Evolutionary conservation across 805 yeast species (phyloP), one percentile per base, ranked within the genome.

Genomic region (Cyberlindnera euphorbiae): DNA sequence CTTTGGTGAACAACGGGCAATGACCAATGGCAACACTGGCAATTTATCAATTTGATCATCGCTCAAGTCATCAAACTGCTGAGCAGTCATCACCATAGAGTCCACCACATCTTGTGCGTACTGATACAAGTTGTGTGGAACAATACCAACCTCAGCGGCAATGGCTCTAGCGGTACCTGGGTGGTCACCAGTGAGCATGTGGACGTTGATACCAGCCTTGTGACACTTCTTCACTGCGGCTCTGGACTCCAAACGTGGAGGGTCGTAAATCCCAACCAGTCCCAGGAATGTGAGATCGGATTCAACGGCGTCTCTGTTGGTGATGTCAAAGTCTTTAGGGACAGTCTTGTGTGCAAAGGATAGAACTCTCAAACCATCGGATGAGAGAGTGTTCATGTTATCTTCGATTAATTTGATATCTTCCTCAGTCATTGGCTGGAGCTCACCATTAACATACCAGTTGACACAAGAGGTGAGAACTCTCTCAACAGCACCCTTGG

Each of bases 1-100:
- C 55, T 78, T 81, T 3, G 90, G 93, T 5, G 90, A 83, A 62
- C 90, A 83, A 44, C 93, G 67, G 4, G 93, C 93, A 60, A 83
- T 77, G 19, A 82, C 93, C 35, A 82, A 64, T 2, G 90, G 90
- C 33, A 82, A 63, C 8, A 77, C 78, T 1, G 87, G 86, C 52
- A 64, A 69, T 1, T 50, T 51, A 50, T 82, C 90, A 45, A 83
- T 68, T 48, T 81, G 69, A 1, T 64, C 75, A 38, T 82, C 85
- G 3, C 69, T 41, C 35, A 82, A 64, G 4, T 67, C 66, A 54
- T 82, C 90, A 60, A 82, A 83, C 42, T 82, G 79, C 34, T 67
- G 50, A 4, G 89, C 93, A 7, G 86, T 75, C 85, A 83, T 79
- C 19, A 80, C 81, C 86, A 82, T 80, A 33, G 71, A 69, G 38